Evolutionary conservation across 371 early-diverging fungal genomes (phyloP), one percentile per base, ranked within the genome.

Genomic region (Blakeslea trispora): DNA sequence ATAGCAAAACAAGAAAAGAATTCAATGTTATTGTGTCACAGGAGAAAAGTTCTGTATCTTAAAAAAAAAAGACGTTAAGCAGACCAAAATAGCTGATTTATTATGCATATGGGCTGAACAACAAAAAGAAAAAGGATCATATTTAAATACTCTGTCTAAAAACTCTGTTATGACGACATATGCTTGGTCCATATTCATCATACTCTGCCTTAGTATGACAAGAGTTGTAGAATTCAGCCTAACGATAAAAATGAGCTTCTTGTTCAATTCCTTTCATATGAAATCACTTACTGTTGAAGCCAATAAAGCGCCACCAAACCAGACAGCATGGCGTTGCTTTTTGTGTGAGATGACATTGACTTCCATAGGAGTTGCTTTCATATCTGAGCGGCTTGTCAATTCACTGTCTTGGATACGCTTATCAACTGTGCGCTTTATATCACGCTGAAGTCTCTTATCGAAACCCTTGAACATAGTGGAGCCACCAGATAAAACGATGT

Each of bases 381-480:
- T 60, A 34, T 68, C 79, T 50, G 85, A 86, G 49, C 91, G 89
- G 59, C 89, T 87, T 31, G 90, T 70, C 31, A 74, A 71, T 61
- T 94, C 91, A 61, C 87, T 87, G 32, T 73, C 75, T 61, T 79
- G 79, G 60, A 94, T 75, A 66, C 98, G 94, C 19, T 71, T 81
- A 63, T 93, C 93, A 10, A 92, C 94, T 39, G 91, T 83, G 45
- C 89, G 86, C 78, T 93, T 92, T 59, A 98, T 93, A 66, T 98
- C 97, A 51, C 96, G 85, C 71, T 97, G 92, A 53, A 98, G 83
- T 64, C 98, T 89, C 75, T 90, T 89, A 61, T 90, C 92, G 77
- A 98, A 96, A 75, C 93, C 94, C 66, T 96, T 96, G 78, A 90
- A 98, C 95, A 98, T 96, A 50, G 98, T 98, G 14, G 97, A 96